Conservation (phyloP, 208 protist species). For the Tritrichomonas foetus region DNA sequence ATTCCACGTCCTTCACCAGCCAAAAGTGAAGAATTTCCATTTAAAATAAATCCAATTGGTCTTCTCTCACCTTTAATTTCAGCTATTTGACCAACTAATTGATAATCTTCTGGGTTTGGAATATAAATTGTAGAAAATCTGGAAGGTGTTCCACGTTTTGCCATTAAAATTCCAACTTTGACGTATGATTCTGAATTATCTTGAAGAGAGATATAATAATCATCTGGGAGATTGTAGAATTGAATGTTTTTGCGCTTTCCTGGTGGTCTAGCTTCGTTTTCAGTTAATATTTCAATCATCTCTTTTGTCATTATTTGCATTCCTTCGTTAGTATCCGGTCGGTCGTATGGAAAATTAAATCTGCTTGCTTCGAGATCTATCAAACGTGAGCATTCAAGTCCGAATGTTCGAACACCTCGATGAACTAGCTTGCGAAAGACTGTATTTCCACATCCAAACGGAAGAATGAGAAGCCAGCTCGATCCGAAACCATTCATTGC, state of each 20-base stretch:
- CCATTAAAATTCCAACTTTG: not conserved
- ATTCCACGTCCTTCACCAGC: not conserved
- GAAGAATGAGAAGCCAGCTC: slow-evolving; percentile 36
- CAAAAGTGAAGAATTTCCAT: not conserved
- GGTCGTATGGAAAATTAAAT: slow-evolving; percentile 28
- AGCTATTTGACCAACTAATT: not conserved
- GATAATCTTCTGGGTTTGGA: not conserved
- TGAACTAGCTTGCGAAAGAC: not conserved
- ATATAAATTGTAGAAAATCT: not conserved
- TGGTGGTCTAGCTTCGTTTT: not conserved
- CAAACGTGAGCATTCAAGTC: slow-evolving; percentile 15
- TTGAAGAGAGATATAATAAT: not conserved
- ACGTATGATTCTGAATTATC: not conserved
- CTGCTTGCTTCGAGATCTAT: slow-evolving; percentile 24
- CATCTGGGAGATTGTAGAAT: not conserved
- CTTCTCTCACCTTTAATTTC: not conserved
- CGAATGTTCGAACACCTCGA: not conserved
- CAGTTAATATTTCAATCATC: not conserved
- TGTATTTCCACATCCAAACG: not conserved
- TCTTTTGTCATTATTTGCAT: not conserved
- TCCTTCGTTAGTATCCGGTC: slow-evolving; percentile 38
- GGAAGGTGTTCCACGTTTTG: not conserved
- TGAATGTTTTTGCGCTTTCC: not conserved
- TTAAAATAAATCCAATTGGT: not conserved
- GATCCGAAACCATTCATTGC: not conserved